Conservation (phyloP, 2,329 filamentous ascomycete genomes). For the Phialocephala sp. region DNA sequence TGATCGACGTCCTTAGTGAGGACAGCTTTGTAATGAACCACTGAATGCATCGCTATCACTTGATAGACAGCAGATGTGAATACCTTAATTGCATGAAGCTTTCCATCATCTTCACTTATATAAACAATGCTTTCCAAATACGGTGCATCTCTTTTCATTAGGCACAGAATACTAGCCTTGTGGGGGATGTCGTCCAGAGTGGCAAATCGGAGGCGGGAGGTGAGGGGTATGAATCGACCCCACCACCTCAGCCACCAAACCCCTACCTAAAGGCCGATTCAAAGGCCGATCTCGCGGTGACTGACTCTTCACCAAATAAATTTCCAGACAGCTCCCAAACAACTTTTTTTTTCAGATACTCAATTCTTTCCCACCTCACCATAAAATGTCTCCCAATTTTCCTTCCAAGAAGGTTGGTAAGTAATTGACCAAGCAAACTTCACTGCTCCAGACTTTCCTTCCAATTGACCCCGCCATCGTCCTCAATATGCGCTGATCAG, state of each 20-base stretch:
- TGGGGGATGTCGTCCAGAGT: not conserved
- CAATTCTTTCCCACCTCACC: not conserved
- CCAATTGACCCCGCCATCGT: conserved; percentile 22
- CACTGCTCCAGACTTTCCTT: not conserved
- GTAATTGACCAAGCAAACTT: conserved; percentile 17
- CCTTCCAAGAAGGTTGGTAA: conserved; percentile 60
- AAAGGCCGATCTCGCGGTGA: not conserved
- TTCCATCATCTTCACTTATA: not conserved
- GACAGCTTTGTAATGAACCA: not conserved
- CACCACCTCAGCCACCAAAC: not conserved
- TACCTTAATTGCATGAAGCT: not conserved
- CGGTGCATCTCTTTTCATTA: not conserved
- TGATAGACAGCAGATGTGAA: not conserved
- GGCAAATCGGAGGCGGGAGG: not conserved
- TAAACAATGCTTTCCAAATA: not conserved
- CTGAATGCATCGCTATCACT: not conserved
- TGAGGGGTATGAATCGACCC: not conserved
- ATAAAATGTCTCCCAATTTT: conserved; percentile 44
- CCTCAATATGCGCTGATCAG: conserved; percentile 14
- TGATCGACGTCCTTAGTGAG: not conserved
- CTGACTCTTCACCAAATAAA: conserved; percentile 7
- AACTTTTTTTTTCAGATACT: not conserved
- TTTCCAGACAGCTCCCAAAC: conserved; percentile 7
- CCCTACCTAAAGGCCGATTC: conserved; percentile 2
- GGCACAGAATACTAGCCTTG: not conserved